A percentile compares a stretch with the other conserved stretches of the same genome.
phyloP scores from a whole-genome alignment of 2,329 filamentous ascomycete species.

The Clonostachys solani region DNA sequence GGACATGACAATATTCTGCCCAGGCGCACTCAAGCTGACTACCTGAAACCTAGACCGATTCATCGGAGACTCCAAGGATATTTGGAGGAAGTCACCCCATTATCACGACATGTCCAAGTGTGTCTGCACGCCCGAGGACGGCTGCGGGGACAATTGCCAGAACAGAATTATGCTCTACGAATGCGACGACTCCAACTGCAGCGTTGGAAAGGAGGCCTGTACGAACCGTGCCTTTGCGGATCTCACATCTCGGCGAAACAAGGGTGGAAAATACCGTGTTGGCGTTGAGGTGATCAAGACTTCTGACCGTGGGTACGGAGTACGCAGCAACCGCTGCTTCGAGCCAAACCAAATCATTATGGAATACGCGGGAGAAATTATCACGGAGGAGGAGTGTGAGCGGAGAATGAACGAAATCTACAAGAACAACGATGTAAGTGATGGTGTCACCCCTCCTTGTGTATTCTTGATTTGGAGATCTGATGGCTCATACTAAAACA shows the following conservation, averaged over 20 bases:
- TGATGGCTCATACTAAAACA: neutral
- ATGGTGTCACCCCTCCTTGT: neutral
- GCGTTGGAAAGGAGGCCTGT: slow-evolving; percentile 67
- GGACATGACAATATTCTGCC: neutral
- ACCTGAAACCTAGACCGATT: slow-evolving; percentile 65
- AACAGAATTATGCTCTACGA: slow-evolving; percentile 98
- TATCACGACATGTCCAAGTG: slow-evolving; percentile 73
- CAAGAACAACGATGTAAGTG: slow-evolving; percentile 81
- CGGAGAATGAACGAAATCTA: slow-evolving; percentile 90
- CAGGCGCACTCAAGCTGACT: neutral
- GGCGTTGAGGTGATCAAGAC: slow-evolving; percentile 97
- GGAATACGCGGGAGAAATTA: slow-evolving; percentile 97
- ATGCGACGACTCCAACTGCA: slow-evolving; percentile 88
- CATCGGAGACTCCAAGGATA: slow-evolving; percentile 73
- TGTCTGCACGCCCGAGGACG: slow-evolving; percentile 71
- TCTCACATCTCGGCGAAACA: slow-evolving; percentile 69
- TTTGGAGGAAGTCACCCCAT: slow-evolving; percentile 77
- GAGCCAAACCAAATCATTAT: slow-evolving; percentile 91
- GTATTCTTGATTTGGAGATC: neutral
- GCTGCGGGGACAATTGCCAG: slow-evolving; percentile 86
- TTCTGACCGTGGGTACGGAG: slow-evolving; percentile 80
- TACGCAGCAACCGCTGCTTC: slow-evolving; percentile 86
- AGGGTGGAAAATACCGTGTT: slow-evolving; percentile 81
- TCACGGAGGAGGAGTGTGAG: slow-evolving; percentile 91
- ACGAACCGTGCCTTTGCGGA: slow-evolving; percentile 85